Evolutionary conservation across 805 yeast genomes (phyloP).

Genomic region (Komagataella pseudopastoris): DNA sequence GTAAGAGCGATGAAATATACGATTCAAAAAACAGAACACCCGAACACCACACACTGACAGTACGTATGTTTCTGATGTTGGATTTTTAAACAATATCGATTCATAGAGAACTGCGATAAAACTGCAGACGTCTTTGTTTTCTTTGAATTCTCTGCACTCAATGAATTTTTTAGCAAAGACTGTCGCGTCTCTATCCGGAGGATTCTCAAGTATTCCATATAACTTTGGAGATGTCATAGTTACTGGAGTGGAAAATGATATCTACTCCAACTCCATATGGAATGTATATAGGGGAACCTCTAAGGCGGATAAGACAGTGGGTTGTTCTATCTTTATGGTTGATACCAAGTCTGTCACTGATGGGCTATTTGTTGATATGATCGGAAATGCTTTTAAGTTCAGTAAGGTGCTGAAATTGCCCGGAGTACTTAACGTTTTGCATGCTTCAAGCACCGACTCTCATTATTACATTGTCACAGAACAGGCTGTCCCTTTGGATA

Average conservation of each 20-base stretch:
- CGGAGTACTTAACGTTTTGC: constrained; percentile 49
- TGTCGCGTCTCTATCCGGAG: constrained; percentile 40
- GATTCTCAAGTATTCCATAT: constrained; percentile 37
- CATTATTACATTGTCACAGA: constrained; percentile 54
- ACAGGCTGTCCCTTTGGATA: constrained; percentile 38
- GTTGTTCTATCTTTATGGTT: constrained; percentile 55
- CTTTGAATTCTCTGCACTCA: not conserved
- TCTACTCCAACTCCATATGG: constrained; percentile 40
- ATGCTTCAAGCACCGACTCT: constrained; percentile 49
- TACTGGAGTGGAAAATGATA: constrained; percentile 10
- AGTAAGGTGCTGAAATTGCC: constrained; percentile 50
- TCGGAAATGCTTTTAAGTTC: constrained; percentile 29
- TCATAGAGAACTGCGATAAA: not conserved
- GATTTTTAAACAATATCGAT: not conserved
- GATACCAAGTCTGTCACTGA: constrained; percentile 27
- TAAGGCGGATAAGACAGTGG: constrained; percentile 29
- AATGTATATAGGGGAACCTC: constrained; percentile 44
- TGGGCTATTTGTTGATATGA: constrained; percentile 19
- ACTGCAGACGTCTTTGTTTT: not conserved
- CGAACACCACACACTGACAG: not conserved
- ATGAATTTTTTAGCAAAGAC: constrained; percentile 67
- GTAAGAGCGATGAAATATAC: not conserved
- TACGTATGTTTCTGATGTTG: not conserved
- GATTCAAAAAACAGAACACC: not conserved
- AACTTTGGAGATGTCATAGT: constrained; percentile 29